A percentile compares a stretch with the other conserved stretches of the same genome.
Conservation (phyloP, 192 early-diverging fungal species). For the Backusella tuberculispora region DNA sequence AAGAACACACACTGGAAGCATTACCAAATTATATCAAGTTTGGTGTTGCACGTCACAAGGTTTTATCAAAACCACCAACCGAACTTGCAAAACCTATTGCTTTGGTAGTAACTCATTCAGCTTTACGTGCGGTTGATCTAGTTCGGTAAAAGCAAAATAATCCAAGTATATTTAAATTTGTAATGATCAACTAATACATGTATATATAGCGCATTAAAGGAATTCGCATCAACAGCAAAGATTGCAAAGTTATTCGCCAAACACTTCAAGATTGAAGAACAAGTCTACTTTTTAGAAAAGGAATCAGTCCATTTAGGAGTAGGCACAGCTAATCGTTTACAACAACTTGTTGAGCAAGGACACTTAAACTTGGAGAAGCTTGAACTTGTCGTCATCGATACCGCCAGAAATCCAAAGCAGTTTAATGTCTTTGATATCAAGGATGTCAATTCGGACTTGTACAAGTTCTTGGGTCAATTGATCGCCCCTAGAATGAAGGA, state of each 20-base stretch:
- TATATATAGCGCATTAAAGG: conserved; percentile 44
- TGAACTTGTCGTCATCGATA: conserved; percentile 64
- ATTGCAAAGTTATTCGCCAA: conserved; percentile 79
- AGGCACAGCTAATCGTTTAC: conserved; percentile 70
- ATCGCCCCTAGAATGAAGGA: conserved; percentile 33
- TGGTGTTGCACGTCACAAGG: conserved; percentile 50
- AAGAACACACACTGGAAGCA: conserved; percentile 50
- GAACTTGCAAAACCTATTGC: conserved; percentile 51
- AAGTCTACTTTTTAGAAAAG: conserved; percentile 56
- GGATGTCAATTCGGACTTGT: conserved; percentile 61
- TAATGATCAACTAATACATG: background rate
- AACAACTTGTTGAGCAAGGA: conserved; percentile 59
- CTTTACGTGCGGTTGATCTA: conserved; percentile 65
- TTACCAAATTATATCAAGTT: conserved; percentile 59
- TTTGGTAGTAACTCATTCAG: conserved; percentile 63
- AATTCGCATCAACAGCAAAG: conserved; percentile 55
- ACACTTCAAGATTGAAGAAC: conserved; percentile 78
- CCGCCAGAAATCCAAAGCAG: conserved; percentile 58
- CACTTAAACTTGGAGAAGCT: conserved; percentile 61
- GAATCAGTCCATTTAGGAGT: conserved; percentile 63
- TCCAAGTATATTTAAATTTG: background rate
- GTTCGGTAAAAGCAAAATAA: conserved; percentile 36
- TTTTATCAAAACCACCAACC: conserved; percentile 45
- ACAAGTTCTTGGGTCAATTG: conserved; percentile 48
- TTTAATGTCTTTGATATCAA: conserved; percentile 63